A percentile compares a stretch with the other conserved stretches of the same genome.
These are phyloP conservation scores for Hirschioporus abietinus DNA, from an alignment of 768 basidiomycete species.

Conservation along the genomic window DNA sequence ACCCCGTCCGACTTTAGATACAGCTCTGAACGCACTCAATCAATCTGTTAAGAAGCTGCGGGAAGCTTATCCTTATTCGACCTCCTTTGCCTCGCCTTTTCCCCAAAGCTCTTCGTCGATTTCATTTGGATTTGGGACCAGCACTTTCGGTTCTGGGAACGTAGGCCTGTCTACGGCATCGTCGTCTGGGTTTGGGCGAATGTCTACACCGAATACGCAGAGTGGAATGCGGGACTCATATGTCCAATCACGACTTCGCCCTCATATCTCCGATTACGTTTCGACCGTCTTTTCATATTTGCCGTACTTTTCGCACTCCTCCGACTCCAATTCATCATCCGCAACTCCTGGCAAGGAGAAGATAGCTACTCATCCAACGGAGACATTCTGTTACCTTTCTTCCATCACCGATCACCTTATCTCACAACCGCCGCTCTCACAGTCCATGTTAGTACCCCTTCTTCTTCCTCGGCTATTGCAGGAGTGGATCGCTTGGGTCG, in stretches of 20 bases:
- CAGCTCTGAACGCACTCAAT: constrained; percentile 61
- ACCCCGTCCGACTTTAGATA: constrained; percentile 78
- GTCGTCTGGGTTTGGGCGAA: constrained; percentile 23
- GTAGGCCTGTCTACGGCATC: constrained; percentile 18
- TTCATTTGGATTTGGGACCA: constrained; percentile 28
- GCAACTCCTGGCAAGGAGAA: constrained; percentile 45
- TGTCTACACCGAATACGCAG: constrained; percentile 22
- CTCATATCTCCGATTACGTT: constrained; percentile 72
- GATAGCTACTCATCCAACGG: constrained; percentile 51
- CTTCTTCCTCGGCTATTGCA: constrained; percentile 59
- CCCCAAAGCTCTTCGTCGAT: constrained; percentile 19
- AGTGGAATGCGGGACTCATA: constrained; percentile 76
- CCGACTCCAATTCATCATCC: constrained; percentile 21
- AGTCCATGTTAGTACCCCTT: constrained; percentile 49
- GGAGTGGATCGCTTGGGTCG: constrained; percentile 79
- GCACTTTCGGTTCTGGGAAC: background rate
- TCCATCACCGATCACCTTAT: constrained; percentile 63
- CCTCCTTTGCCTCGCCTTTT: constrained; percentile 27
- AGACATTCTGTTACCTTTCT: constrained; percentile 68
- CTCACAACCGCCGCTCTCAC: constrained; percentile 62
- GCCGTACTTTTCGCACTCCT: constrained; percentile 72
- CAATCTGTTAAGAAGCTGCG: constrained; percentile 67
- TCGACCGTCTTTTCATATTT: constrained; percentile 76
- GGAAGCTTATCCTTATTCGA: constrained; percentile 80
- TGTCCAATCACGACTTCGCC: constrained; percentile 66